Evolutionary conservation across 371 early-diverging fungal species (phyloP).

Genomic region (Mucor velutinosus): DNA sequence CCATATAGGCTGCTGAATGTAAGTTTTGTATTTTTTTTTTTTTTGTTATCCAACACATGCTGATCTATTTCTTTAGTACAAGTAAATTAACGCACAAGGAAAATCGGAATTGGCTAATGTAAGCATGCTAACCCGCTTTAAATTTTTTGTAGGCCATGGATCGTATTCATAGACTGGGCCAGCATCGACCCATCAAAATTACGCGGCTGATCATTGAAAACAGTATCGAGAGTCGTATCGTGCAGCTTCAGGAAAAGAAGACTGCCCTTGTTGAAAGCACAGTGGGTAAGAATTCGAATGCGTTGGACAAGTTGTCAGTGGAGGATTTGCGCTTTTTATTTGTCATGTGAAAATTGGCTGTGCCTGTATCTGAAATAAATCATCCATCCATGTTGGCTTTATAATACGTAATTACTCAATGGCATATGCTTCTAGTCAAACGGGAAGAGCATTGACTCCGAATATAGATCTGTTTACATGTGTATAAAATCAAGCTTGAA

Average conservation of each 20-base stretch:
- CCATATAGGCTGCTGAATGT: slow-evolving; percentile 45
- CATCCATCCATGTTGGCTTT: neutral
- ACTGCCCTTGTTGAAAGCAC: slow-evolving; percentile 88
- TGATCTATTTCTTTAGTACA: slow-evolving; percentile 22
- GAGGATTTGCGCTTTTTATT: slow-evolving; percentile 91
- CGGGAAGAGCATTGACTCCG: neutral
- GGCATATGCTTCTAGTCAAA: neutral
- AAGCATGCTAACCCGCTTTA: slow-evolving; percentile 12
- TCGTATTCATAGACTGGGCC: slow-evolving; percentile 91
- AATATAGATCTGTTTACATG: neutral
- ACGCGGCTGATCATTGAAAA: slow-evolving; percentile 93
- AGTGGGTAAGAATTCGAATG: slow-evolving; percentile 75
- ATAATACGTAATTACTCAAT: neutral
- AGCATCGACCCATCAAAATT: slow-evolving; percentile 86
- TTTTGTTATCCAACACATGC: neutral
- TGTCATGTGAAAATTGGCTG: slow-evolving; percentile 52
- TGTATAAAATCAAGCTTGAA: neutral
- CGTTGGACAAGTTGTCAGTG: slow-evolving; percentile 70
- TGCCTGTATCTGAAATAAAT: neutral
- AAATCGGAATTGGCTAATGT: neutral
- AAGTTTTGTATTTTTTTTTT: slow-evolving; percentile 18
- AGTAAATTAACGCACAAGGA: slow-evolving; percentile 14
- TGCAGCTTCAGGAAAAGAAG: slow-evolving; percentile 96
- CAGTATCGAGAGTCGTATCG: slow-evolving; percentile 93
- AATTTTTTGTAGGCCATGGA: slow-evolving; percentile 78